Evolutionary conservation across 495 filamentous ascomycete genomes (phyloP).

Genomic region (Penicillium angulare): DNA sequence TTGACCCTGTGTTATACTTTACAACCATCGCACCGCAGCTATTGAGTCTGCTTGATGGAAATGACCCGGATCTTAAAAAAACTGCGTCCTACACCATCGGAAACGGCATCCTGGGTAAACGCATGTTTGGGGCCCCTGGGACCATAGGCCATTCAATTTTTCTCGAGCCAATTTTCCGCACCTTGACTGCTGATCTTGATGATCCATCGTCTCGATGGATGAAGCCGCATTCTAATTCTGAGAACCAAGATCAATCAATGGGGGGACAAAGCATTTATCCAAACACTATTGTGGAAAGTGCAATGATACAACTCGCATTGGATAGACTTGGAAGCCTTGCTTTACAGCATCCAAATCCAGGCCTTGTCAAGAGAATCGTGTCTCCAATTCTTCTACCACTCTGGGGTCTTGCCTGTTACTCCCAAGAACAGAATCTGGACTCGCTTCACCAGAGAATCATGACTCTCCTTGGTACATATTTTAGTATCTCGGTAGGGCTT

Average conservation of each 20-base stretch:
- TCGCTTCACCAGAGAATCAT: slow-evolving; percentile 31
- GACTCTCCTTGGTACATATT: slow-evolving; percentile 45
- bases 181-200: slow-evolving; percentile 55
- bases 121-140: slow-evolving; percentile 64
- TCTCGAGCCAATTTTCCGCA: slow-evolving; percentile 60
- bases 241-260: neutral
- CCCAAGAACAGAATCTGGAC: slow-evolving; percentile 30
- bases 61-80: slow-evolving; percentile 60
- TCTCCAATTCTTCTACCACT: slow-evolving; percentile 62
- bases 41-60: slow-evolving; percentile 62
- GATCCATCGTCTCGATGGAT: slow-evolving; percentile 26
- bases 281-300: slow-evolving; percentile 20
- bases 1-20: slow-evolving; percentile 60
- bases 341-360: slow-evolving; percentile 69
- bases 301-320: slow-evolving; percentile 41
- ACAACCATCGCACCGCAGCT: slow-evolving; percentile 64
- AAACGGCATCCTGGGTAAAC: slow-evolving; percentile 67
- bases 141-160: slow-evolving; percentile 69
- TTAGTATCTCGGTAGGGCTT: slow-evolving; percentile 44
- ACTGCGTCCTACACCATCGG: slow-evolving; percentile 72
- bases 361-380: slow-evolving; percentile 67
- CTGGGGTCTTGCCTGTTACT: slow-evolving; percentile 65
- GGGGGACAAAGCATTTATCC: neutral
- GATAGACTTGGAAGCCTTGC: slow-evolving; percentile 57
- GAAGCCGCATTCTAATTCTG: slow-evolving; percentile 6